Evolutionary conservation across 1,284 basidiomycete genomes (phyloP).

Genomic region (Wolfiporia cocos): DNA sequence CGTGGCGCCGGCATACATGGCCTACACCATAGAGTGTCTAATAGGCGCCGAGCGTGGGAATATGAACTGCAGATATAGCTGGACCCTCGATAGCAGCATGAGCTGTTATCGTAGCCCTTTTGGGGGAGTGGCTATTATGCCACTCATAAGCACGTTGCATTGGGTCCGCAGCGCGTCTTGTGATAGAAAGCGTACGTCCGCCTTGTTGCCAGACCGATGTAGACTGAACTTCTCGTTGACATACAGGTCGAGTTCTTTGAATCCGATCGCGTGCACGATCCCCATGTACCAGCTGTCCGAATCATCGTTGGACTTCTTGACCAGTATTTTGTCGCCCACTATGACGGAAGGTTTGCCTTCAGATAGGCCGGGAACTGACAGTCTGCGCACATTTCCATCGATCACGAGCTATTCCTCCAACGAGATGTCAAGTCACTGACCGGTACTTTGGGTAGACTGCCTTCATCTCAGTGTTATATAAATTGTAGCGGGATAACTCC

Average conservation of each 20-base stretch:
- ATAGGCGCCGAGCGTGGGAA: too few species aligned
- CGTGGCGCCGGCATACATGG: too few species aligned
- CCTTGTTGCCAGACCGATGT: slow-evolving; percentile 18
- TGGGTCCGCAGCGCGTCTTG: too few species aligned
- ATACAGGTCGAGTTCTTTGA: slow-evolving; percentile 44
- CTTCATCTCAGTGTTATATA: too few species aligned
- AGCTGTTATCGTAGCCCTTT: too few species aligned
- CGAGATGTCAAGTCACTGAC: background rate
- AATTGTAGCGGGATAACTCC: too few species aligned
- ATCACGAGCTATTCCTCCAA: background rate
- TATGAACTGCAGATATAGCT: too few species aligned
- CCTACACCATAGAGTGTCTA: too few species aligned
- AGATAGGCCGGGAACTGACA: slow-evolving; percentile 53
- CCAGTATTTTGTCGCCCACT: slow-evolving; percentile 47
- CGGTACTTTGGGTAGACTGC: background rate
- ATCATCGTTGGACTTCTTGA: slow-evolving; percentile 38
- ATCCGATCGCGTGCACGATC: slow-evolving; percentile 46
- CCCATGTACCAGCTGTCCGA: slow-evolving; percentile 45
- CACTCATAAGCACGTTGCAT: too few species aligned
- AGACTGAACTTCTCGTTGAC: slow-evolving; percentile 41
- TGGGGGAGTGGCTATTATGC: too few species aligned
- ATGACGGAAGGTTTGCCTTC: slow-evolving; percentile 25
- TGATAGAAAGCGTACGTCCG: slow-evolving; percentile 41
- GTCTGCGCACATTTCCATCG: slow-evolving; percentile 30
- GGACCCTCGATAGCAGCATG: too few species aligned